Conservation (phyloP, 228 moss, liverwort and hornwort species). For the Sphagnum magellanicum region DNA sequence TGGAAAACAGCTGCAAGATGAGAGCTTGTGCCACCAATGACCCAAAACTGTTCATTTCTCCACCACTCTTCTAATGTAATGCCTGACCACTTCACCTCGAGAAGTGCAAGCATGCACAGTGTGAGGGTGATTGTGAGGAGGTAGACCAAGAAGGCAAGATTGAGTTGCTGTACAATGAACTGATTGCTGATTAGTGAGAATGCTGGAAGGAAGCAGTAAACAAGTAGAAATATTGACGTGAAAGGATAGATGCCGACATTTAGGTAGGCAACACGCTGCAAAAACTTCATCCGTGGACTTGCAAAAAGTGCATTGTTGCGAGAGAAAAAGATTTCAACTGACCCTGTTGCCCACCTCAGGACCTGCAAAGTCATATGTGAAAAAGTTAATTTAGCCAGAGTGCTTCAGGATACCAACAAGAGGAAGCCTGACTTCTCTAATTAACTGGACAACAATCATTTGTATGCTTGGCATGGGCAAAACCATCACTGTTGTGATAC, state of each 20-base stretch:
- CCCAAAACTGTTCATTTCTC: conserved; percentile 67
- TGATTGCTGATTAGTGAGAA: conserved; percentile 49
- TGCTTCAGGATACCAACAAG: too few relatives aligned
- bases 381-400: too few relatives aligned
- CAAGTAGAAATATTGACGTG: conserved; percentile 54
- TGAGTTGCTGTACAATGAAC: conserved; percentile 43
- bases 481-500: too few relatives aligned
- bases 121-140: conserved; percentile 53
- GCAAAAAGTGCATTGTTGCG: conserved; percentile 50
- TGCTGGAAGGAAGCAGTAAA: conserved; percentile 56
- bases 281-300: conserved; percentile 35
- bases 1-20: conserved; percentile 51
- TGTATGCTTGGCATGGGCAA: too few relatives aligned
- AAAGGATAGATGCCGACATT: conserved; percentile 61
- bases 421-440: too few relatives aligned
- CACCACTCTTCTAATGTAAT: conserved; percentile 59
- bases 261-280: conserved; percentile 50
- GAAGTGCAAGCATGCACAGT: conserved; percentile 45
- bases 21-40: conserved; percentile 46
- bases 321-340: conserved; percentile 55
- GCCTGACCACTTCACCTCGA: conserved; percentile 55
- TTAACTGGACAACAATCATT: too few relatives aligned
- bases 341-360: conserved; percentile 54
- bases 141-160: conserved; percentile 49
- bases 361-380: conserved; percentile 15